A percentile compares a stretch with the other conserved stretches of the same genome.
Conservation (phyloP, 768 basidiomycete species). For the Mycena olivaceomarginata region DNA sequence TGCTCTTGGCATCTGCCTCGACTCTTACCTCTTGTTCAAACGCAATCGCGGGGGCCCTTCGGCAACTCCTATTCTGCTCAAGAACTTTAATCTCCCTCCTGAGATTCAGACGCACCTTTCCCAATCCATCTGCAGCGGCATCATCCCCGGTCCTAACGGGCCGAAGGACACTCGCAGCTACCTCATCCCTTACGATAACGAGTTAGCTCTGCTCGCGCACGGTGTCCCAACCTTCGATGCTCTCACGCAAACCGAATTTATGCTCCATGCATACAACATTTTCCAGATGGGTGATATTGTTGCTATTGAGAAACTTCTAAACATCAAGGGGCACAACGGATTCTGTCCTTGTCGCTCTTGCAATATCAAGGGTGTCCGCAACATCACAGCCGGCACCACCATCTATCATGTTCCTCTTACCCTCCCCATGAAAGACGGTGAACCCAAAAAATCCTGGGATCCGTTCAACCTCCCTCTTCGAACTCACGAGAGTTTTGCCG, state of each 20-base stretch:
- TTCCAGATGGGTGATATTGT: conserved; percentile 55
- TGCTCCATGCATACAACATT: conserved; percentile 50
- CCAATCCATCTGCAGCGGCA: conserved; percentile 52
- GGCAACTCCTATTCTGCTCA: conserved; percentile 63
- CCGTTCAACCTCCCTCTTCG: conserved; percentile 46
- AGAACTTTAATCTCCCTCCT: conserved; percentile 63
- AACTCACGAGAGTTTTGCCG: conserved; percentile 44
- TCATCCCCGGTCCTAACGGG: conserved; percentile 56
- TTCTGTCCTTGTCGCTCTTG: conserved; percentile 57
- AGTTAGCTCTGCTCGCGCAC: neutral
- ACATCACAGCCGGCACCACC: conserved; percentile 13
- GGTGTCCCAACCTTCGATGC: conserved; percentile 19
- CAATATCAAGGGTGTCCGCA: conserved; percentile 51
- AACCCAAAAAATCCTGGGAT: conserved; percentile 18
- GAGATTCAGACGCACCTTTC: conserved; percentile 49
- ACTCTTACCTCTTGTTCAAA: conserved; percentile 65
- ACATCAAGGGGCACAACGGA: conserved; percentile 60
- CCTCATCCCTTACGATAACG: conserved; percentile 5
- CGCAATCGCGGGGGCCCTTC: conserved; percentile 50
- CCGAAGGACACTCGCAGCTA: neutral
- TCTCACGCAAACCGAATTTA: neutral
- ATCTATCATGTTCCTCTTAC: conserved; percentile 51
- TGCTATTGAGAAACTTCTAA: conserved; percentile 52
- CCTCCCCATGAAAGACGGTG: conserved; percentile 15
- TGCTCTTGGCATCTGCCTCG: conserved; percentile 63